These are phyloP conservation scores for Lasiosphaeria ovina DNA, from an alignment of 495 filamentous ascomycete genomes.

Conservation along the genomic window DNA sequence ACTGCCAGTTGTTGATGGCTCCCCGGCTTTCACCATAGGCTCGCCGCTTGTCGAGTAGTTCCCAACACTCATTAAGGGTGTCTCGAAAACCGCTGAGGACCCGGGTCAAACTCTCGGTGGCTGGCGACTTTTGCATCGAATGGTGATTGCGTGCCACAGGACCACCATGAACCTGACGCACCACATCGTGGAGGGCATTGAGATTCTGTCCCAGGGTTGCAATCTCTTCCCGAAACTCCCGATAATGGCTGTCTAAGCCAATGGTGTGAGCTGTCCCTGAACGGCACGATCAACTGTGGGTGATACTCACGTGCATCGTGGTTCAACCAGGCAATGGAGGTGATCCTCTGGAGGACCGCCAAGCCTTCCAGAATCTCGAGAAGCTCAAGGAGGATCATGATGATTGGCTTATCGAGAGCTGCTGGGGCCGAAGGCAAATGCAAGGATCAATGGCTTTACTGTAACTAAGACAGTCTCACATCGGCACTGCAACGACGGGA, in stretches of 20 bases:
- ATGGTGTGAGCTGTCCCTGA: not conserved
- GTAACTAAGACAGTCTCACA: not conserved
- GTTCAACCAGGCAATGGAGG: conserved; percentile 8
- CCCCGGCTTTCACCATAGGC: not conserved
- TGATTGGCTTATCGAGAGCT: not conserved
- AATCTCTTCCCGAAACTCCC: not conserved
- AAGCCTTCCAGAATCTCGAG: conserved; percentile 6
- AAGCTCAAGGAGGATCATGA: conserved; percentile 7
- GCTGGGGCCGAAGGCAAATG: not conserved
- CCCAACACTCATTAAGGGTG: not conserved
- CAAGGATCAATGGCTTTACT: not conserved
- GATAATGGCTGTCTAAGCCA: not conserved
- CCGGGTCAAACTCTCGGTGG: not conserved
- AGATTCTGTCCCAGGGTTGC: not conserved
- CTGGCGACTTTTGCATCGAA: not conserved
- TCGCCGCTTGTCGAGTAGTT: not conserved
- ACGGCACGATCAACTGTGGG: not conserved
- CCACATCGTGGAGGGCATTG: not conserved
- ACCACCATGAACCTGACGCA: not conserved
- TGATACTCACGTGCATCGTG: conserved; percentile 11
- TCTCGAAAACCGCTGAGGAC: not conserved
- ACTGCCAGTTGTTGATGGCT: conserved; percentile 5
- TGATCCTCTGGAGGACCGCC: conserved; percentile 12
- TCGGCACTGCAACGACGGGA: too few species aligned
- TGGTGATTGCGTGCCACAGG: not conserved